Evolutionary conservation across 352 stramenopile species (phyloP).

Genomic region (Phytophthora pistaciae): DNA sequence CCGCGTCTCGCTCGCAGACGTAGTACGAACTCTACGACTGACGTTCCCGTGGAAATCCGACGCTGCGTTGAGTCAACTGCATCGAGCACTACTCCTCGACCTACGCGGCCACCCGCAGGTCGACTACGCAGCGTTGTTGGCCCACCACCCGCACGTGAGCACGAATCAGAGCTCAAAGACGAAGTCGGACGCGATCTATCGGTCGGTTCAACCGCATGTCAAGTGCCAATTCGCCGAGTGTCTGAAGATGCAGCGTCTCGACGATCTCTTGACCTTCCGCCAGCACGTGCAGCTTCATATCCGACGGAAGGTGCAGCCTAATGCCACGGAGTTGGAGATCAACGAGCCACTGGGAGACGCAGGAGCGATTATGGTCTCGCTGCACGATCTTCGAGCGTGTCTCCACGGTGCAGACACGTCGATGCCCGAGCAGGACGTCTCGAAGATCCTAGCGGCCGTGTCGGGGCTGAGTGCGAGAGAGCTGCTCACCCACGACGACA

Average conservation of each 20-base stretch:
- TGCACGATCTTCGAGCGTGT: slow-evolving; percentile 48
- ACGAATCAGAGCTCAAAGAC: slow-evolving; percentile 3
- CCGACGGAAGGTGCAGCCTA: slow-evolving; percentile 23
- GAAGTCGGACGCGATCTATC: neutral
- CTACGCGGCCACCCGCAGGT: slow-evolving; percentile 42
- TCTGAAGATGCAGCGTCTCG: slow-evolving; percentile 63
- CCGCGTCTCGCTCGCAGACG: slow-evolving; percentile 51
- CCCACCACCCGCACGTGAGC: slow-evolving; percentile 10
- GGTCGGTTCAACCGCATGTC: neutral
- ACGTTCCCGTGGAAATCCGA: slow-evolving; percentile 78
- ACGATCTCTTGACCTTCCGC: slow-evolving; percentile 66
- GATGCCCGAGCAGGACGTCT: slow-evolving; percentile 68
- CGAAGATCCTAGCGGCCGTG: slow-evolving; percentile 37
- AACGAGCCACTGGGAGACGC: slow-evolving; percentile 7
- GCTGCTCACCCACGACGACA: slow-evolving; percentile 67
- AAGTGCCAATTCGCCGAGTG: slow-evolving; percentile 50
- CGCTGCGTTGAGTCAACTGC: slow-evolving; percentile 43
- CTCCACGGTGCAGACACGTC: slow-evolving; percentile 56
- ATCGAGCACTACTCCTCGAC: slow-evolving; percentile 58
- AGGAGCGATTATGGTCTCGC: slow-evolving; percentile 53
- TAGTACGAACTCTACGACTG: slow-evolving; percentile 53
- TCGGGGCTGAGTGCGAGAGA: slow-evolving; percentile 55
- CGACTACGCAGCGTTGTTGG: slow-evolving; percentile 56
- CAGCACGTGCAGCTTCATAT: slow-evolving; percentile 51
- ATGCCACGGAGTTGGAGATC: neutral